Conservation (phyloP, 2,329 filamentous ascomycete species). For the Ceratocystis ficicola region DNA sequence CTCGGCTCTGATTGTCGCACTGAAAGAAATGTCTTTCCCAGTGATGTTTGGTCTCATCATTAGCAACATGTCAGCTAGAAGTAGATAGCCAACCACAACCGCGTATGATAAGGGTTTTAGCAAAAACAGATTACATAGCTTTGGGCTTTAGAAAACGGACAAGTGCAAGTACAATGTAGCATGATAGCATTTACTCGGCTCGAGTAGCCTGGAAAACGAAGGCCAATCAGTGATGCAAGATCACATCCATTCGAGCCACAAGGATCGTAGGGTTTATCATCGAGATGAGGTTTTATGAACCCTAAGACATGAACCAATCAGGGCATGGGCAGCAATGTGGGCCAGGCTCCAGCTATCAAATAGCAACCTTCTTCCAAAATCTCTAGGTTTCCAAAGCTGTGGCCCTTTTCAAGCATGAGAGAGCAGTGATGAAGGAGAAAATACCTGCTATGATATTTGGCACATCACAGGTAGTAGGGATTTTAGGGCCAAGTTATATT, state of each 20-base stretch:
- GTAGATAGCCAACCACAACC: not conserved
- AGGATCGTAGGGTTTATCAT: not conserved
- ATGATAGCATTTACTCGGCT: not conserved
- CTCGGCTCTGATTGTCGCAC: not conserved
- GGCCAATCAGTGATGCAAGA: not conserved
- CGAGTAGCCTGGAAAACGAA: not conserved
- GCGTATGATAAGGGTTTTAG: too few species aligned
- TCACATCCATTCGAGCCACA: not conserved
- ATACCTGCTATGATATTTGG: too few species aligned
- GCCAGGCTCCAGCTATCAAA: not conserved
- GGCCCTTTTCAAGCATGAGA: not conserved
- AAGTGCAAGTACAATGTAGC: not conserved
- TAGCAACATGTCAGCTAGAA: not conserved
- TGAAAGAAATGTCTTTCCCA: not conserved
- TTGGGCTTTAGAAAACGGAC: not conserved
- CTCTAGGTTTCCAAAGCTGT: not conserved
- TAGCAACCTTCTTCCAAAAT: not conserved
- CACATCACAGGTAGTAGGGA: too few species aligned
- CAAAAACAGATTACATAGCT: not conserved
- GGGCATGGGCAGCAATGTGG: not conserved
- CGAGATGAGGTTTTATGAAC: not conserved
- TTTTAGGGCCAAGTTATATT: too few species aligned
- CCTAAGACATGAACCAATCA: not conserved
- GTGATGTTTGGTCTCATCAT: not conserved
- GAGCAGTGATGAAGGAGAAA: not conserved